These are phyloP conservation scores for Fraxinus paxiana DNA, from an alignment of 305 asterid species.

Conservation along the genomic window DNA sequence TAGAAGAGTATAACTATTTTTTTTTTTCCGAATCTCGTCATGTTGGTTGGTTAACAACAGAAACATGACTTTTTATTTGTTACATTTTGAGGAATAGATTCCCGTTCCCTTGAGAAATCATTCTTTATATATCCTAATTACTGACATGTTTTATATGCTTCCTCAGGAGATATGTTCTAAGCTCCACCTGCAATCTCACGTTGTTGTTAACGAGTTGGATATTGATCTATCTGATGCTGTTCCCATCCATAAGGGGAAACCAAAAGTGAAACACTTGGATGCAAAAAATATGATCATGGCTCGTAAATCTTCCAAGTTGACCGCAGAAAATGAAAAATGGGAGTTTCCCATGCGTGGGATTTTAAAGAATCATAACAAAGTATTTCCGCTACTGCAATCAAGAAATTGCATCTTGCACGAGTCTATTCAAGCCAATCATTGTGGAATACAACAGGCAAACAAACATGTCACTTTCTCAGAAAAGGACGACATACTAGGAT, in stretches of 20 bases:
- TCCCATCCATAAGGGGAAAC: slow-evolving; percentile 30
- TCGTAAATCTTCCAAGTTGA: slow-evolving; percentile 25
- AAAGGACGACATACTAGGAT: slow-evolving; percentile 33
- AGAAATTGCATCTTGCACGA: slow-evolving; percentile 24
- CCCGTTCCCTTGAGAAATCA: neutral
- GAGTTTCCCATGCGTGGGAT: slow-evolving; percentile 34
- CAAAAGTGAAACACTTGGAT: slow-evolving; percentile 24
- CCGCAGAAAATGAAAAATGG: slow-evolving; percentile 26
- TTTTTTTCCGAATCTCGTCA: neutral
- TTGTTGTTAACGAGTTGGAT: slow-evolving; percentile 26
- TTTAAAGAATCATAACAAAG: slow-evolving; percentile 29
- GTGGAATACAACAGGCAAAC: slow-evolving; percentile 7
- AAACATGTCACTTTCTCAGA: slow-evolving; percentile 45
- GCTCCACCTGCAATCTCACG: slow-evolving; percentile 39
- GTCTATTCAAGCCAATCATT: slow-evolving; percentile 19
- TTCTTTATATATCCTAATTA: neutral
- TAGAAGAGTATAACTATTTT: neutral
- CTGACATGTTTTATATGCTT: neutral
- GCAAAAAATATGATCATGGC: slow-evolving; percentile 27
- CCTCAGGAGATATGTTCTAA: slow-evolving; percentile 42
- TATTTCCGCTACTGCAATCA: slow-evolving; percentile 24
- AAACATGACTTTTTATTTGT: neutral
- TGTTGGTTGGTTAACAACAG: neutral
- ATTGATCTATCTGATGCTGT: slow-evolving; percentile 15
- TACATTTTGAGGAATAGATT: neutral